Evolutionary conservation across 176 grass and related monocot species (phyloP).

Genomic region (Zizania latifolia): DNA sequence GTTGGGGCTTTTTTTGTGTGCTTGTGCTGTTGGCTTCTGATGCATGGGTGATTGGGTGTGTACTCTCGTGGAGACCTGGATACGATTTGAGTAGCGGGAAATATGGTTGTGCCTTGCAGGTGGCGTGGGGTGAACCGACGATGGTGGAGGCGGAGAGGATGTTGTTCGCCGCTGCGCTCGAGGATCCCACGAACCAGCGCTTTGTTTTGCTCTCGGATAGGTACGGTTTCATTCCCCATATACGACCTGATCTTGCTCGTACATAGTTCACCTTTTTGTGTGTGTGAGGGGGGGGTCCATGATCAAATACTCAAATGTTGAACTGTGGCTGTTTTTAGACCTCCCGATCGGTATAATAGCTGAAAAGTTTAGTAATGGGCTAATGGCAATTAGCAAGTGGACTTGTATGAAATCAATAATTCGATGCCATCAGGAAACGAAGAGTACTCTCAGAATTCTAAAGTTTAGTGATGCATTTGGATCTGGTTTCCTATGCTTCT

Average conservation of each 20-base stretch:
- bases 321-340: background rate
- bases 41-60: background rate
- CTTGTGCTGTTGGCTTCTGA: background rate
- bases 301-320: background rate
- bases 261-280: slow-evolving; percentile 1
- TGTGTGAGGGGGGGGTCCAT: background rate
- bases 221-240: slow-evolving; percentile 26
- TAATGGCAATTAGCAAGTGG: slow-evolving; percentile 16
- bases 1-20: slow-evolving; percentile 9
- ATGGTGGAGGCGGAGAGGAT: slow-evolving; percentile 90
- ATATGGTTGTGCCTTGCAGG: slow-evolving; percentile 41
- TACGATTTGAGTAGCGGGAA: slow-evolving; percentile 15
- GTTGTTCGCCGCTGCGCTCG: slow-evolving; percentile 63
- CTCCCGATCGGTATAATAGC: background rate
- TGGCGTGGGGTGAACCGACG: slow-evolving; percentile 78
- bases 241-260: background rate
- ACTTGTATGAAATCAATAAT: background rate
- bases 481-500: background rate
- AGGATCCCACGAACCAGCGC: slow-evolving; percentile 70
- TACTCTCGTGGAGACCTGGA: background rate
- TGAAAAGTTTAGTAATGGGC: background rate
- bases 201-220: slow-evolving; percentile 92
- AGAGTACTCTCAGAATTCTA: no score
- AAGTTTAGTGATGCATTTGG: background rate
- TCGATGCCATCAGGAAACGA: background rate